Evolutionary conservation across 2,329 filamentous ascomycete genomes (phyloP), one percentile per base, ranked within the genome.

Genomic region (Stagonosporopsis tanaceti): DNA sequence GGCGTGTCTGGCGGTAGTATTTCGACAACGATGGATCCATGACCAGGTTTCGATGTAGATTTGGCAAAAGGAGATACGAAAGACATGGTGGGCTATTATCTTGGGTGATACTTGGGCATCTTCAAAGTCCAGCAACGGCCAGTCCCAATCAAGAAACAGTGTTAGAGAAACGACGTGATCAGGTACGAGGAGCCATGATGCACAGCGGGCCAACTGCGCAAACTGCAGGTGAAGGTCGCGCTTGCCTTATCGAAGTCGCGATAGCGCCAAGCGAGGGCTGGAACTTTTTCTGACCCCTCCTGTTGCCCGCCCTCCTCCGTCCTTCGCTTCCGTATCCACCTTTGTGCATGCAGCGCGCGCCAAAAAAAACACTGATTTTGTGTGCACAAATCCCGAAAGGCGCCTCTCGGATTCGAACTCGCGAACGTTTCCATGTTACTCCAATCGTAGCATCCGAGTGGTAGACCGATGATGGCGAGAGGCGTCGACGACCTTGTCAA

Each of bases 21-120:
- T 20, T 86, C 86, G 55, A 92, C 87, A 50, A 92, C 82, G 65
- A 97, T 90, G 63, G 83, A 84, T 59, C 95, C 95, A 71, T 91
- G 84, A 55, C 95, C 95, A 22, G 93, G 86, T 50, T 83, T 82
- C 24, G 91, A 90, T 37, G 89, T 84, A 27, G 91, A 91, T 48
- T 85, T 81, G 47, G 90, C 87, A 72, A 96, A 96, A 8, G 92
- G 91, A n/a, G 89, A 92, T 60, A 77, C 62, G 59, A 72, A 75
- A 45, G 65, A 64, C 71, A 75, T 74, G 53, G 24, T 51, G 58
- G 51, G 48, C 28, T 54, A 15, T 50, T 69, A 66, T 59, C 45
- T 47, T 40, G 12, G 44, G n/a, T 28, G 30, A 27, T 32, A 30
- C 20, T 37, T 11, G 22, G 60, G 24, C 66, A 68, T 67, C 20